Evolutionary conservation across 768 basidiomycete genomes (phyloP), one percentile per base, ranked within the genome.

Genomic region (Lactifluus piperatus): DNA sequence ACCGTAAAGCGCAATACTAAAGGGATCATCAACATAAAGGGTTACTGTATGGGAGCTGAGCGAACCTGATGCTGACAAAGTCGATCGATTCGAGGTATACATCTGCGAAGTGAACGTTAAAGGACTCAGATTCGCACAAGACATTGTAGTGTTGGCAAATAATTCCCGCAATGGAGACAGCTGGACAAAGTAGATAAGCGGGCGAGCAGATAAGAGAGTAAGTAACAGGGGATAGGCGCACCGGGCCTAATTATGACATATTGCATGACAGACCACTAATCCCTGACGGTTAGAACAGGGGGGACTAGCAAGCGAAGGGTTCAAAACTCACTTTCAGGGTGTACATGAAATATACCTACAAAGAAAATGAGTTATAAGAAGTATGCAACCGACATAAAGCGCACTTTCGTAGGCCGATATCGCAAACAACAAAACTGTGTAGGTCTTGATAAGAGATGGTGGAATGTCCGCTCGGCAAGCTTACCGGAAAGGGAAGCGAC

Each of bases 341-440:
- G 67, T 91, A 86, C 83, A 94, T 89, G 69, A 95, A 95, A 72
- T 94, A 92, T 2, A 86, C 76, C 82, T 88, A 65, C 2, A n/a
- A 44, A 61, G 4, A 57, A 53, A 59, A 62, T 64, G 45, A 57
- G 65, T 44, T 29, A 43, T 16, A 26, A 3, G 51, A 54, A 32
- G 26, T 4, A 32, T 9, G 14, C 29, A 11, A 44, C 29, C 1
- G 26, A 32, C 5, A 18, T 34, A 30, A 44, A 16, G 47, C 32
- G 29, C 56, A 82, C 85, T 75, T 91, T 92, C 16, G 88, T 88
- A 0, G 90, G 89, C 16, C 89, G 76, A 68, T 86, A 92, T 66
- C 86, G 76, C 82, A 83, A 89, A 67, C 77, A 91, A 69, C 88
- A 90, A 64, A 93, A 82, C 87, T 91, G 68, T 3, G 13, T 32